A percentile compares a stretch with the other conserved stretches of the same genome.
These are phyloP conservation scores for Lepidium aucheri DNA, from an alignment of 345 rosid species.

Conservation along the genomic window DNA sequence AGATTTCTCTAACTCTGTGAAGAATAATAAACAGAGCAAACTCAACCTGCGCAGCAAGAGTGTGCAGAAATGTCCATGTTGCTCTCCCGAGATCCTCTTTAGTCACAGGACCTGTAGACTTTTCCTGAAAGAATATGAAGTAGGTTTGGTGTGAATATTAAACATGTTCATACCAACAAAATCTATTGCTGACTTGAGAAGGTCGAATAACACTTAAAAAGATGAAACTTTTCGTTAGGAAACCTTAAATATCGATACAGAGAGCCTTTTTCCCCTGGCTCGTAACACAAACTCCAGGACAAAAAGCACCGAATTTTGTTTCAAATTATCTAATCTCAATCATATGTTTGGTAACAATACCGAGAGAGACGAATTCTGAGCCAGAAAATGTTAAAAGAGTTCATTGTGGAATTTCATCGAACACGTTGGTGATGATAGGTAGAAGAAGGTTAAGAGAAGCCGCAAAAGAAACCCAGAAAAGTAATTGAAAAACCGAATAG, in stretches of 20 bases:
- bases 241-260: not conserved
- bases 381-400: not conserved
- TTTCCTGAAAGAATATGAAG: slow-evolving; percentile 31
- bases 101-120: slow-evolving; percentile 62
- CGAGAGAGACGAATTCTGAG: not conserved
- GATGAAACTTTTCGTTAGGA: not conserved
- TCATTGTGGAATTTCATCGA: slow-evolving; percentile 42
- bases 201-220: not conserved
- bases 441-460: not conserved
- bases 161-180: not conserved
- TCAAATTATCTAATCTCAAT: not conserved
- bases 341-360: not conserved
- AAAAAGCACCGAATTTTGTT: not conserved
- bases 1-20: not conserved
- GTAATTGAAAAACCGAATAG: not conserved
- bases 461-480: not conserved
- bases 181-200: not conserved
- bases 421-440: slow-evolving; percentile 28
- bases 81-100: slow-evolving; percentile 92
- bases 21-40: not conserved
- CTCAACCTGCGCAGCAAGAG: slow-evolving; percentile 86
- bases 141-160: not conserved
- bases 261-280: not conserved
- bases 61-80: slow-evolving; percentile 96
- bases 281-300: not conserved